phyloP scores from a whole-genome alignment of 208 protist species.

The Trypanosoma cruzi region DNA sequence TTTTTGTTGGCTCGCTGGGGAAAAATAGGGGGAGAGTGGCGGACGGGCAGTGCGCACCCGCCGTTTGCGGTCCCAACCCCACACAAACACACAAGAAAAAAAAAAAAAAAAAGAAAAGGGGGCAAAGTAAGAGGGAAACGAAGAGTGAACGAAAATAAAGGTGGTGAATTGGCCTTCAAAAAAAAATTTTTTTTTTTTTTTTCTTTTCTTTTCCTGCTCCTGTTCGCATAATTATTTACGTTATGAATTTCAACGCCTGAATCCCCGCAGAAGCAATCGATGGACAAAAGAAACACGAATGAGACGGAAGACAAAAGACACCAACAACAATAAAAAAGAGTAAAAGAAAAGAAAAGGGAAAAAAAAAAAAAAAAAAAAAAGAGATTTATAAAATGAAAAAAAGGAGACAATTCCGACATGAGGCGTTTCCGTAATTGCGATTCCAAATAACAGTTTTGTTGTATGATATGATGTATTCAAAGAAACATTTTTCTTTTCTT shows the following conservation, averaged over 20 bases:
- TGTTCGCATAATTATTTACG: background rate
- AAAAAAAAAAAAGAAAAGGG: too few relatives aligned
- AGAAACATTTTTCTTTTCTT: constrained; percentile 9
- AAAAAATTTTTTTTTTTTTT: constrained; percentile 13
- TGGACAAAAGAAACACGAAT: background rate
- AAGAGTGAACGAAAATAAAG: background rate
- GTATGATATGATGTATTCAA: too few relatives aligned
- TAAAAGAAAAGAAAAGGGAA: background rate
- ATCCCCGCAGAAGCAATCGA: background rate
- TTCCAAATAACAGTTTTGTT: too few relatives aligned
- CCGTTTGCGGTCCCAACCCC: too few relatives aligned
- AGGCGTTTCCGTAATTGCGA: too few relatives aligned
- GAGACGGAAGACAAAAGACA: constrained; percentile 5
- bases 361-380: too few relatives aligned
- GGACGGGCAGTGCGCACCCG: background rate
- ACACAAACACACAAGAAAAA: background rate
- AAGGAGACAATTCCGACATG: too few relatives aligned
- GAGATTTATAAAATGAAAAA: too few relatives aligned
- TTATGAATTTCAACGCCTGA: background rate
- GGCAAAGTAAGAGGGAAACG: background rate
- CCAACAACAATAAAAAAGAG: background rate
- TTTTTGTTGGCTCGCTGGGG: background rate
- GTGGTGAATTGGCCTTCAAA: background rate
- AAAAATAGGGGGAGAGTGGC: background rate
- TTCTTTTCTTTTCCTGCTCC: background rate